Base-by-base conservation (phyloP, 805 yeast species). In the Cyberlindnera suaveolens region DNA sequence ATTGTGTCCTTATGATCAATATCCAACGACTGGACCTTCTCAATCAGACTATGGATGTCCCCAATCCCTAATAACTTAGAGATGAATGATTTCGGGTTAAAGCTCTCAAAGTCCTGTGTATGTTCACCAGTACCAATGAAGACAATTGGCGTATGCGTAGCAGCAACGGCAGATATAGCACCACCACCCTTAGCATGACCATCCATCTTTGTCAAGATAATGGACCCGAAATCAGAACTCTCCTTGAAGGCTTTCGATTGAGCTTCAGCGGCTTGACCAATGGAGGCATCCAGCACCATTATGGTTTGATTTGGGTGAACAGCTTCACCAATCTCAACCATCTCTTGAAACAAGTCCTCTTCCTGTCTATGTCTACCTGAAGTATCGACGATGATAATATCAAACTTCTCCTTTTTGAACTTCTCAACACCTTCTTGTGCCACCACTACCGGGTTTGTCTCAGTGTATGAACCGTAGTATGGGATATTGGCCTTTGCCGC, bases 161-260 rank as follows among this genome's bases (percentile, higher is more conserved):
- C 93, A 2, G 99, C 99, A 42, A 91, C 97, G 0, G 99, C 99
- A 33, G 96, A 88, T 42, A 91, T 90, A 27, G 99, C 99, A 72
- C 99, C 99, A 68, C 99, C 99, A 63, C 99, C 99, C 67, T 85
- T 91, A 32, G 98, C 99, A 58, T 93, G 97, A 41, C 98, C 98
- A 66, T 91, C 99, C 95, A 91, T 81, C 64, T 91, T 91, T 18
- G 99, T 91, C 60, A 91, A 74, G 46, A 91, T 84, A 50, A 91
- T 91, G 20, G 97, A 89, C 56, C 99, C 99, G 59, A 93, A 93
- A 60, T 91, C 82, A 5, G 96, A 73, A 29, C 90, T 78, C 41
- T 90, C 96, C 64, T 91, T 93, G 69, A 91, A 91, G 0, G 99
- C 99, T 57, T 75, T 77, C 5, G 96, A 87, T 66, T 91, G 99